Evolutionary conservation across 2,329 filamentous ascomycete genomes (phyloP), one percentile per base, ranked within the genome.

Genomic region (Neopestalotiopsis rosae): DNA sequence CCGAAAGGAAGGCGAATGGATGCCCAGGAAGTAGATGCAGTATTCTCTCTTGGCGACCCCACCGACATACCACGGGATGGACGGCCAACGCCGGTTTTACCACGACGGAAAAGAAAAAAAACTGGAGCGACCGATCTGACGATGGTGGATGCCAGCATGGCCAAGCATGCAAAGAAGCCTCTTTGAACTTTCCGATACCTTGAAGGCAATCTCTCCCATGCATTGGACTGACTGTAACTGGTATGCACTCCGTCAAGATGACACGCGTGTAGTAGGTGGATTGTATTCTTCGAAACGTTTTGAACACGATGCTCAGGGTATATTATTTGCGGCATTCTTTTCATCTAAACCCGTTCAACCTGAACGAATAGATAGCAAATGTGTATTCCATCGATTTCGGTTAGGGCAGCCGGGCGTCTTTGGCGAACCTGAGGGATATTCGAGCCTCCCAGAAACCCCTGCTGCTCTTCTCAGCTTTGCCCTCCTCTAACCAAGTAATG

Each of bases 41-140:
- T 62, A 62, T 62, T 34, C 30, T 9, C 32, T 34, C 59, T 62
- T 62, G 59, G 59, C 59, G 17, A 40, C 59, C 57, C 59, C 59
- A 38, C 59, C 59, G 30, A 38, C 61, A 38, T 40, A 38, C 61
- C n/a, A 49, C 61, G 40, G 40, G 61, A 24, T 64, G 61, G 42
- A 20, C 38, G 61, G 61, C 34, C 61, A 64, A 64, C 40, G 38
- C 59, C 59, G 59, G 34, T 42, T 28, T 38, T 38, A 38, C 34
- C 34, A 38, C 34, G 34, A 38, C 34, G 20, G 45, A 52, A 20
- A n/a, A 20, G 40, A 64, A 13, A 13, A 20, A 64, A 62, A 62
- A 62, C 34, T 64, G 61, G 61, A 49, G 61, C 61, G 5, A 52
- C 45, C 12, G 61, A 45, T 64, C 61, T 64, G 61, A 52, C 40